phyloP scores from a whole-genome alignment of 805 yeast species.

The Vanderwaltozyma yarrowii region DNA sequence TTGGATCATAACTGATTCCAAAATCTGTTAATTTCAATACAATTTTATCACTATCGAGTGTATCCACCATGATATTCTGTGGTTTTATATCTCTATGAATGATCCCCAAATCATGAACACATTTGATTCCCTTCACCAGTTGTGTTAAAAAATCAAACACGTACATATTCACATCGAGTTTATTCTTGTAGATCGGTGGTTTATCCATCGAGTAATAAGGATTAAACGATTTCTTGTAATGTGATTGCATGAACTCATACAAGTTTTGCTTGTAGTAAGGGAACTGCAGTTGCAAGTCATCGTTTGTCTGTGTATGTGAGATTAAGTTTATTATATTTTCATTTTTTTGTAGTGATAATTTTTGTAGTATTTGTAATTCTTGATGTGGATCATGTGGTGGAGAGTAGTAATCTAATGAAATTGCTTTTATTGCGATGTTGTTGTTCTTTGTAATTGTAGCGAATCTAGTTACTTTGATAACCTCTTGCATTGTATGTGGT shows the following conservation, averaged over 20 bases:
- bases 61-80: constrained; percentile 47
- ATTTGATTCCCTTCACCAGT: constrained; percentile 66
- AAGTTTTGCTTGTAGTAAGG: constrained; percentile 11
- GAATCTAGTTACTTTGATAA: constrained; percentile 16
- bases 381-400: constrained; percentile 23
- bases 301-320: constrained; percentile 5
- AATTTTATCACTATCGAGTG: neutral
- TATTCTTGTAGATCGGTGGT: constrained; percentile 6
- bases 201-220: constrained; percentile 12
- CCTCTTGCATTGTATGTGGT: too few species aligned
- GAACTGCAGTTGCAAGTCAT: constrained; percentile 14
- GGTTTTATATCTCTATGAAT: constrained; percentile 94
- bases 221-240: constrained; percentile 11
- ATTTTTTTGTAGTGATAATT: constrained; percentile 4
- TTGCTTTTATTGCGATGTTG: constrained; percentile 15
- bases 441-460: constrained; percentile 15
- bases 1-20: constrained; percentile 45
- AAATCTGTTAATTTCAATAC: constrained; percentile 61
- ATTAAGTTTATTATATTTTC: constrained; percentile 13
- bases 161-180: constrained; percentile 10
- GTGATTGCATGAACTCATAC: constrained; percentile 12
- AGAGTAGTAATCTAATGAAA: constrained; percentile 14
- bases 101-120: constrained; percentile 75
- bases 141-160: constrained; percentile 50
- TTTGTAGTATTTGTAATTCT: constrained; percentile 17